Conservation (phyloP, 176 grass and related monocot genomes). For the Zoysia pacifica region DNA sequence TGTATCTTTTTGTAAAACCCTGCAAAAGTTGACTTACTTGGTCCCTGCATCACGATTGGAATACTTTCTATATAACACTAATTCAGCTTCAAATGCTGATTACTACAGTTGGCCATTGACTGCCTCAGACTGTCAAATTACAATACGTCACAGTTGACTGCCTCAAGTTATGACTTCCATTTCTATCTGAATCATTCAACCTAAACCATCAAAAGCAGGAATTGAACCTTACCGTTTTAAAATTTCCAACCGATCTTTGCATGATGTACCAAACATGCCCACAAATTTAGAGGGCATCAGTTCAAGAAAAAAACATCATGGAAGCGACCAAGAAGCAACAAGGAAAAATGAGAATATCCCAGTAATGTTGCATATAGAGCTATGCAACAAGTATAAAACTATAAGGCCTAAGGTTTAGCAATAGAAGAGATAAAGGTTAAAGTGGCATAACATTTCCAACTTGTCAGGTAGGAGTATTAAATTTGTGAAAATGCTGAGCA, state of each 20-base stretch:
- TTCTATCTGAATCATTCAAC: slow-evolving; percentile 3
- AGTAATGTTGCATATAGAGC: slow-evolving; percentile 2
- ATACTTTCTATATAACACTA: slow-evolving; percentile 15
- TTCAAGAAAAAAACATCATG: neutral
- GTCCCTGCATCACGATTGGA: neutral
- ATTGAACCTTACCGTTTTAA: neutral
- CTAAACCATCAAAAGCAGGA: slow-evolving; percentile 13
- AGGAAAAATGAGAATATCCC: neutral
- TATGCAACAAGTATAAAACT: neutral
- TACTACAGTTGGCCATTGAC: neutral
- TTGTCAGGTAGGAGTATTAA: neutral
- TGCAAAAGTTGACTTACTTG: neutral
- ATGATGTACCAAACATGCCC: slow-evolving; percentile 2
- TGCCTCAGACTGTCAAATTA: neutral
- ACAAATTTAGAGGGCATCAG: neutral
- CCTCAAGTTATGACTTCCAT: slow-evolving; percentile 19
- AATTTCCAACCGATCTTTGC: neutral
- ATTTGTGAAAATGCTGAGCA: slow-evolving; percentile 16
- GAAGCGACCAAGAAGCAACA: slow-evolving; percentile 4
- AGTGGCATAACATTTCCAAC: slow-evolving; percentile 1
- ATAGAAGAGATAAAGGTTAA: neutral
- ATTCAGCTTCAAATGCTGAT: slow-evolving; percentile 16
- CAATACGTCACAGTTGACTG: neutral
- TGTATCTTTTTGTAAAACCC: slow-evolving; percentile 21
- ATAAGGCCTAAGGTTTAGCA: neutral